Evolutionary conservation across 495 filamentous ascomycete genomes (phyloP), one percentile per base, ranked within the genome.

Genomic region (Xylaria grammica): DNA sequence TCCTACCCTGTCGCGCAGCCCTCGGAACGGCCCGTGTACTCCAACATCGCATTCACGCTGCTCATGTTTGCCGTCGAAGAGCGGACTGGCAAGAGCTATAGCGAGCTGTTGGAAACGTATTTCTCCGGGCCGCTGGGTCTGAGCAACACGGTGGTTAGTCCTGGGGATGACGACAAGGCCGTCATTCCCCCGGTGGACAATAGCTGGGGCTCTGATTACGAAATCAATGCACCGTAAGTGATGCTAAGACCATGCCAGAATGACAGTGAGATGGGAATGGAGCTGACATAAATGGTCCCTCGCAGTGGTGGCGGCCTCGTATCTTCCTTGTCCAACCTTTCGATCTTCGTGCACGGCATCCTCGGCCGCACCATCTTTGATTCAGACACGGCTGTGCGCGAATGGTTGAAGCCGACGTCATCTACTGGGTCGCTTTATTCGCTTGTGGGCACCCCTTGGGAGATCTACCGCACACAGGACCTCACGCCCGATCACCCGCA

Each of bases 41-140:
- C 82, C 17, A 83, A 81, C 64, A 74, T 75, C 19, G 78, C 72
- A 0, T 83, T 79, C 54, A 72, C 74, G n/a, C 66, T 85, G 2
- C 75, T 85, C 32, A 79, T 77, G 6, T 74, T 78, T 30, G 78
- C 75, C 0, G 58, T 85, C 7, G 74, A 78, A 34, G 72, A 74
- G 7, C 70, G 78, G 1, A 80, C 76, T 0, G 78, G 78, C 1
- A 74, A 72, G 56, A 68, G 73, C 0, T 78, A 77, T 48, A 63
- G 71, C 10, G 61, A 79, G 5, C 68, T 81, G n/a, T 62, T 85
- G n/a, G 55, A 70, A 30, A 68, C 76, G 1, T 61, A 65, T 11
- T 65, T 84, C 9, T 71, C 76, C 11, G 51, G 67, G n/a, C 77
- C 81, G 0, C 67, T 85, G 10, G 66, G 70, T 7, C 70, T 86